Base-by-base conservation (phyloP, 2,329 filamentous ascomycete species). In the Xenosphaeropsis pyriputrescens region DNA sequence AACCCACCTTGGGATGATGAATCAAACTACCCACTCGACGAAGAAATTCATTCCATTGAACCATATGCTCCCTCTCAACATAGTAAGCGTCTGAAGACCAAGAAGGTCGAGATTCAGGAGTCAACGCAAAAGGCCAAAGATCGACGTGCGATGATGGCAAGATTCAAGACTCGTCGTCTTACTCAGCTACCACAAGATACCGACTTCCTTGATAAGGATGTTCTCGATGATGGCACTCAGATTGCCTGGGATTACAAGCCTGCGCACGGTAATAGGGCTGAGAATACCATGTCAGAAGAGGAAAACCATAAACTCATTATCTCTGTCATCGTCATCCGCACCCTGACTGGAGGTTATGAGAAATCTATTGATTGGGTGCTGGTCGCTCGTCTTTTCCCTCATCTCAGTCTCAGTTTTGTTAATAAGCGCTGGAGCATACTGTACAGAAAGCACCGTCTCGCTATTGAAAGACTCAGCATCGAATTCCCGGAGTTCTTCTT, bases 401-500 rank as follows among this genome's bases (percentile, higher is more conserved):
- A 63, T 12, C 61, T 65, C 36, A 66, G 63, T 5, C 56, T 73
- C 11, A 64, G 61, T 18, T 62, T 61, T 11, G 54, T 80, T 29
- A 65, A 64, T 16, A 66, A 64, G 35, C 69, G 70, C 39, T 81
- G 75, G 75, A 57, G 61, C 2, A 56, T 54, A 19, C 53, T 68
- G n/a, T 61, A 60, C 18, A 66, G 67, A 42, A 64, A 68, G 36
- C 64, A 70, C 18, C 63, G 61, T 34, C 60, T 62, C 0, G 66
- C 69, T 35, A 62, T 83, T 29, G 60, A 70, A 4, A 67, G 68
- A 31, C 50, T 81, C 33, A 75, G 72, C 5, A 60, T 65, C 5
- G 69, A 72, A 35, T 84, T 89, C 44, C 75, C 81, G 47, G 62
- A 70, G 13, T 65, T 63, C 6, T 84, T 83, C 46, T 58, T 85